Percentiles rank a stretch among this genome's conserved stretches.
Conservation (phyloP, 805 yeast genomes). For the Sugiyamaella mastotermitis region DNA sequence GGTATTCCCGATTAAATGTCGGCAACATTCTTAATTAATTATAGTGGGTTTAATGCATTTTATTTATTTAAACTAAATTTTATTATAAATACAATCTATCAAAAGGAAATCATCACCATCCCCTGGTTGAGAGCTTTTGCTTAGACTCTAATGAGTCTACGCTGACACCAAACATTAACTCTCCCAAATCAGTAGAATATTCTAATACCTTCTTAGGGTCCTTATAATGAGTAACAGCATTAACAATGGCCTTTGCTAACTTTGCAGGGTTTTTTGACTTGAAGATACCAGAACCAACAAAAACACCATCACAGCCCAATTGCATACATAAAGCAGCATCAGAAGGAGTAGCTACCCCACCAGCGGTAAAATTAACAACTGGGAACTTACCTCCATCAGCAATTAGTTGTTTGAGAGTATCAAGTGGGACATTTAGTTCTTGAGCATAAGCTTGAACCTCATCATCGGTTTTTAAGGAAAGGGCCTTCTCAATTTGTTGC, state of each 20-base stretch:
- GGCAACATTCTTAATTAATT: too few species aligned
- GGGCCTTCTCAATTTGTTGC: conserved; percentile 45
- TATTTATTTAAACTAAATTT: too few species aligned
- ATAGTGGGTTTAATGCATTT: too few species aligned
- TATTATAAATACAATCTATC: too few species aligned
- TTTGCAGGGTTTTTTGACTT: conserved; percentile 65
- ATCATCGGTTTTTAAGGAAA: conserved; percentile 34
- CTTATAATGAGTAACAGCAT: conserved; percentile 66
- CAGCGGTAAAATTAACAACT: conserved; percentile 83
- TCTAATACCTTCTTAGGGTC: conserved; percentile 57
- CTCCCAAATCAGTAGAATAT: conserved; percentile 64
- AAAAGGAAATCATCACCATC: too few species aligned
- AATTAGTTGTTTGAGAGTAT: conserved; percentile 42
- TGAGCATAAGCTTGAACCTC: conserved; percentile 47
- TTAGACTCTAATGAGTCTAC: conserved; percentile 39
- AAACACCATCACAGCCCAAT: conserved; percentile 72
- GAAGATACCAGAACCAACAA: conserved; percentile 76
- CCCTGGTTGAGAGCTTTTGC: conserved; percentile 28
- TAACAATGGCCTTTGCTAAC: conserved; percentile 72
- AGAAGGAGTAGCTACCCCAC: conserved; percentile 84
- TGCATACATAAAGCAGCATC: conserved; percentile 84
- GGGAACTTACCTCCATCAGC: conserved; percentile 57
- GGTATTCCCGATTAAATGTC: too few species aligned
- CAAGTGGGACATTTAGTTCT: conserved; percentile 53
- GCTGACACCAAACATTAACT: conserved; percentile 68